Conservation (phyloP, 805 yeast species). For the Phaffomyces antillensis region DNA sequence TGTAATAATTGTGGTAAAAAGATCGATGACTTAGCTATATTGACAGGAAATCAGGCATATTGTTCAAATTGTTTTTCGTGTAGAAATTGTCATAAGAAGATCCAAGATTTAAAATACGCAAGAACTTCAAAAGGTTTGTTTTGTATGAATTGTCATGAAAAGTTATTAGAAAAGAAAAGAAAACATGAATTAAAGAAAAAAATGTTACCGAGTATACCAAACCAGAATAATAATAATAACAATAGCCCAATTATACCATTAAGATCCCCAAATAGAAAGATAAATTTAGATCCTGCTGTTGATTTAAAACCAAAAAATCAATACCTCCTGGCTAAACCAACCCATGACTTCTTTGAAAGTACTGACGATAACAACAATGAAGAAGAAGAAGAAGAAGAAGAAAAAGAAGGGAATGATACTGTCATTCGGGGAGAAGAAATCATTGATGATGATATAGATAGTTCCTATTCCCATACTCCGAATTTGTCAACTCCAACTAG, state of each 20-base stretch:
- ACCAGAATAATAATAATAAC: no score
- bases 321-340: no score
- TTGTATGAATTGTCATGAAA: conserved; percentile 89
- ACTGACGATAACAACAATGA: no score
- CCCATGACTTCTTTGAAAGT: no score
- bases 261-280: not conserved
- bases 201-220: conserved; percentile 20
- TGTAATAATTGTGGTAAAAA: conserved; percentile 81
- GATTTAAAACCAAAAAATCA: not conserved
- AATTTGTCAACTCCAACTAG: conserved; percentile 2
- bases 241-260: not conserved
- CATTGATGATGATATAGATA: conserved; percentile 2
- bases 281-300: not conserved
- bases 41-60: conserved; percentile 93
- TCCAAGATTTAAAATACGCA: conserved; percentile 86
- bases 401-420: no score
- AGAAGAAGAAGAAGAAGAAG: no score
- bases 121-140: conserved; percentile 88
- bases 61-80: conserved; percentile 88
- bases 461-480: conserved; percentile 2
- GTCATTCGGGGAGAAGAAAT: not conserved
- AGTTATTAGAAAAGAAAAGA: conserved; percentile 67
- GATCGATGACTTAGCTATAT: conserved; percentile 87
- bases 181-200: conserved; percentile 35
- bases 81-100: conserved; percentile 75